Conservation (phyloP, 768 basidiomycete species). For the Rhizopogon vulgaris region DNA sequence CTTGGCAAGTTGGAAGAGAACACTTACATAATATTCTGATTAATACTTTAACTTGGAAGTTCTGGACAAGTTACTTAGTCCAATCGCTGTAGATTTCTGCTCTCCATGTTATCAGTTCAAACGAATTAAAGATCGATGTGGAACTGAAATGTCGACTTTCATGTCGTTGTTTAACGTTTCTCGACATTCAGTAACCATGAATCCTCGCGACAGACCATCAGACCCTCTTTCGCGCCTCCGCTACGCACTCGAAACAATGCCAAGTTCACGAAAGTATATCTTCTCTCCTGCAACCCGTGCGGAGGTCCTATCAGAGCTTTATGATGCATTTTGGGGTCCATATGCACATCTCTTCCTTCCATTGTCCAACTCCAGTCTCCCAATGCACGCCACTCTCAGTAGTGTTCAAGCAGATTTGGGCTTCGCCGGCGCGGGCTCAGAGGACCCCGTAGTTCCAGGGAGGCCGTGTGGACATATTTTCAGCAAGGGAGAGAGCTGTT, state of each 20-base stretch:
- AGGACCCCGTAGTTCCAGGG: constrained; percentile 57
- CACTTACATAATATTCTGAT: no score
- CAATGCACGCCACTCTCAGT: constrained; percentile 57
- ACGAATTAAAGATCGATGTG: no score
- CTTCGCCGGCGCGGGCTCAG: constrained; percentile 54
- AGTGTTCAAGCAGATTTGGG: constrained; percentile 60
- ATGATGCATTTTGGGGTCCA: constrained; percentile 76
- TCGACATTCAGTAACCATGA: constrained; percentile 49
- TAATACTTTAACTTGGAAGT: no score
- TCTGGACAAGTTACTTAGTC: no score
- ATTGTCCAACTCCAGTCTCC: constrained; percentile 53
- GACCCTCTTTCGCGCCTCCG: constrained; percentile 70
- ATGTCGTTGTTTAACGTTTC: constrained; percentile 39
- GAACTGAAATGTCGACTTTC: constrained; percentile 32
- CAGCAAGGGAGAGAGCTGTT: constrained; percentile 87
- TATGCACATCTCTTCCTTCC: constrained; percentile 71
- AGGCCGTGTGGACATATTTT: constrained; percentile 81
- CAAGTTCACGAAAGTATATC: constrained; percentile 69
- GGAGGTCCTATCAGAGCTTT: constrained; percentile 77
- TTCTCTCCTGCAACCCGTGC: constrained; percentile 71
- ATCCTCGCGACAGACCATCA: constrained; percentile 46
- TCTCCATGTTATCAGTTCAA: no score
- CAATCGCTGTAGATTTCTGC: no score
- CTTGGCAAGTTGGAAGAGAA: no score
- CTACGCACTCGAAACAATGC: constrained; percentile 76